Evolutionary conservation across 495 filamentous ascomycete genomes (phyloP).

Genomic region (Barbatosphaeria neglecta): DNA sequence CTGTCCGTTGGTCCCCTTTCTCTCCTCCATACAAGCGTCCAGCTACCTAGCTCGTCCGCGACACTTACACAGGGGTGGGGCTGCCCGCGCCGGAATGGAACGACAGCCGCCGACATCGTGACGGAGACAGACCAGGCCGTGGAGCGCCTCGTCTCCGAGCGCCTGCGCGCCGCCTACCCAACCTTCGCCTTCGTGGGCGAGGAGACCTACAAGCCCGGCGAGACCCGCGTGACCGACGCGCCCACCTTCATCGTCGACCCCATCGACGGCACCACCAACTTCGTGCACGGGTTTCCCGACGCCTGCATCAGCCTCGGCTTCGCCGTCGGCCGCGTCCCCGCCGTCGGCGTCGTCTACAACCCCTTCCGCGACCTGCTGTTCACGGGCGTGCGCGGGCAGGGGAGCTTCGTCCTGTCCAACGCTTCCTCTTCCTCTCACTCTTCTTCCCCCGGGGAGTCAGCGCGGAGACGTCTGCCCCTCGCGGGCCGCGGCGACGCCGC

Average conservation of each 20-base stretch:
- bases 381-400: conserved; percentile 56
- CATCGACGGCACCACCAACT: conserved; percentile 85
- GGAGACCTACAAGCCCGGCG: conserved; percentile 67
- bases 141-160: conserved; percentile 58
- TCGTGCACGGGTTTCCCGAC: conserved; percentile 70
- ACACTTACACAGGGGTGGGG: too few relatives aligned
- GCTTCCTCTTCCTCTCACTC: conserved; percentile 16
- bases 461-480: conserved; percentile 34
- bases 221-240: conserved; percentile 43
- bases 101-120: conserved; percentile 73
- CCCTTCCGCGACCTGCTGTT: conserved; percentile 60
- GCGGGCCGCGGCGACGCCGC: conserved; percentile 39
- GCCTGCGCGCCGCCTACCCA: conserved; percentile 54
- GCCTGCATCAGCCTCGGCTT: conserved; percentile 78
- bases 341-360: conserved; percentile 78
- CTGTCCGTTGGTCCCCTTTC: conserved; percentile 38
- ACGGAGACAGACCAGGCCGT: conserved; percentile 80
- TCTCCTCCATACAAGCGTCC: neutral
- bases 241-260: conserved; percentile 87
- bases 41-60: conserved; percentile 7
- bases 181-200: conserved; percentile 67
- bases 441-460: conserved; percentile 10
- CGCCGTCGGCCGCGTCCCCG: conserved; percentile 46
- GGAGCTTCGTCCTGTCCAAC: conserved; percentile 46
- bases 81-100: too few relatives aligned